Base-by-base conservation (phyloP, 2,329 filamentous ascomycete species). In the Ophiostoma angusticollis region DNA sequence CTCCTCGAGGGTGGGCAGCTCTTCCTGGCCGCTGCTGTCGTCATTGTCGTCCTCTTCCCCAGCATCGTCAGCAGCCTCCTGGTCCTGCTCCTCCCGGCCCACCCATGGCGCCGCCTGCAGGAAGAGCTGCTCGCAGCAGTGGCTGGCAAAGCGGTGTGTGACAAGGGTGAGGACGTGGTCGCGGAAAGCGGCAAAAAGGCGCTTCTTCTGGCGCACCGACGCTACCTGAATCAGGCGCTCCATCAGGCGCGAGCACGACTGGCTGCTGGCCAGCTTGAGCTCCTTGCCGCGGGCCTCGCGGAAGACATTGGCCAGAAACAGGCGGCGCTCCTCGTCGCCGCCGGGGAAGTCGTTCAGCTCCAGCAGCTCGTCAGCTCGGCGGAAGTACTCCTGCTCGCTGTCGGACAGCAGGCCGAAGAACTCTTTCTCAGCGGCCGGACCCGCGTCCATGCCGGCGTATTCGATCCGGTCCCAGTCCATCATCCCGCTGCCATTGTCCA, bases 91-190 rank as follows among this genome's bases (percentile, higher is more conserved):
- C 37, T 61, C 58, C 3, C 61, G 58, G 57, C 9, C 62, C 57
- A 37, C 64, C 59, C 64, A 31, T 55, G 71, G 47, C 55, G 87
- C 87, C 2, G 84, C 81, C 47, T 83, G 76, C 35, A 87, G 67
- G 58, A 98, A 96, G 23, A 98, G 70, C 19, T 84, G 84, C 62
- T 98, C 91, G 57, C 87, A 95, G 61, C 89, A 96, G 64, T 98
- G 91, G 44, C 87, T 93, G 5, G 91, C 91, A 53, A 98, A 98
- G 14, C 91, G 81, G 61, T 98, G 91, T 56, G 93, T 87, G 37
- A 95, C 78, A 21, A 98, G 72, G 51, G 87, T 80, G 42, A 89
- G 65, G 59, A 96, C 93, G 59, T 96, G 84, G 24, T 81, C 79
- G 16, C 69, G 78, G 57, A 96, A 95, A 31, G 82, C 84, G 47